These are phyloP conservation scores for Laburnicola sp. DNA, from an alignment of 2,329 filamentous ascomycete genomes.

Conservation along the genomic window DNA sequence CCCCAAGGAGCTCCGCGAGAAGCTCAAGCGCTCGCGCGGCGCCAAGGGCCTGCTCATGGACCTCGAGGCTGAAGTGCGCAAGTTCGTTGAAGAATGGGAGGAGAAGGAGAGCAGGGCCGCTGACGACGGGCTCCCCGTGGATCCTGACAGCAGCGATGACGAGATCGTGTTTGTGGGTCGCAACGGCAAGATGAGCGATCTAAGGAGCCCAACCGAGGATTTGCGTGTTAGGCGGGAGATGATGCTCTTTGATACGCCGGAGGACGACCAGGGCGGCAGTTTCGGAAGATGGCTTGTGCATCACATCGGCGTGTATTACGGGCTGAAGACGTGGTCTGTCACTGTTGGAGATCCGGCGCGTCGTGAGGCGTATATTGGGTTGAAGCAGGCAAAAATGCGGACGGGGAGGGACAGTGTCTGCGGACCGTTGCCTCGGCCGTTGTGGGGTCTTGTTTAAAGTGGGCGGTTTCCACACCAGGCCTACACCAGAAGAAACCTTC, in stretches of 20 bases:
- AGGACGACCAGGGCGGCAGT: conserved; percentile 72
- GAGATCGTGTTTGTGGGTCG: conserved; percentile 89
- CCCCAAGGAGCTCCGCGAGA: conserved; percentile 77
- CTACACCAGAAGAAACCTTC: no score
- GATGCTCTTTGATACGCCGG: conserved; percentile 79
- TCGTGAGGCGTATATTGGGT: conserved; percentile 80
- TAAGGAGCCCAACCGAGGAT: conserved; percentile 53
- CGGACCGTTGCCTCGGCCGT: conserved; percentile 38
- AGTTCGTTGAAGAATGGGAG: conserved; percentile 69
- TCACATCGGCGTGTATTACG: conserved; percentile 89
- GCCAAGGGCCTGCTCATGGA: conserved; percentile 79
- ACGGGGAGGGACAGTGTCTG: conserved; percentile 20
- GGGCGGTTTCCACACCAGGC: neutral
- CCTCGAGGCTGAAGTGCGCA: conserved; percentile 80
- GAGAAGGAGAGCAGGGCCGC: conserved; percentile 57
- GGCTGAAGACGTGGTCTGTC: conserved; percentile 79
- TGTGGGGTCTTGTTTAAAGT: conserved; percentile 41
- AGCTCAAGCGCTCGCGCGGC: conserved; percentile 76
- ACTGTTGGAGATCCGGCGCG: conserved; percentile 70
- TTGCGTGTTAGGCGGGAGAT: conserved; percentile 63
- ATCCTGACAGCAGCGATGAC: conserved; percentile 66
- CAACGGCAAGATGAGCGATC: conserved; percentile 66
- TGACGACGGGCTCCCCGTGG: conserved; percentile 46
- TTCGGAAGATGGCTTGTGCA: conserved; percentile 95
- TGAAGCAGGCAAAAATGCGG: conserved; percentile 56